A percentile compares a stretch with the other conserved stretches of the same genome.
Evolutionary conservation across 768 basidiomycete species (phyloP).

Genomic region (Serendipita sp.): DNA sequence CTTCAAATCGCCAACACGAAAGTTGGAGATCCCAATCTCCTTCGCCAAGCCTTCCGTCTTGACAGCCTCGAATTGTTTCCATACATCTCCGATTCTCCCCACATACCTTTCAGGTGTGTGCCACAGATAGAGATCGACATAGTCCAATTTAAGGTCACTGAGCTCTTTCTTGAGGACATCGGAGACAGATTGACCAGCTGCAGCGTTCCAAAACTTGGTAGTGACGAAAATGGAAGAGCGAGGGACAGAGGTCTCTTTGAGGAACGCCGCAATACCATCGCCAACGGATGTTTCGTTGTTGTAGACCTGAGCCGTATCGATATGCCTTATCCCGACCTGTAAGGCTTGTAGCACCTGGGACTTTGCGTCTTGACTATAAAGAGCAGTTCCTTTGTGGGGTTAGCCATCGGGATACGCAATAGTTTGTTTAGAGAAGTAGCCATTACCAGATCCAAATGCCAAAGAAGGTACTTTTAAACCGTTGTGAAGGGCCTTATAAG

Average conservation of each 20-base stretch:
- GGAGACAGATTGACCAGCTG: conserved; percentile 11
- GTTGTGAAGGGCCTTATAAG: neutral
- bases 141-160: conserved; percentile 16
- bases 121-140: conserved; percentile 20
- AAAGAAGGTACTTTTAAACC: neutral
- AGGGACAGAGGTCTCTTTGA: conserved; percentile 10
- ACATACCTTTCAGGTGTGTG: conserved; percentile 14
- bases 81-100: conserved; percentile 14
- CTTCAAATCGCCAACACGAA: conserved; percentile 19
- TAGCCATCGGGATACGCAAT: neutral
- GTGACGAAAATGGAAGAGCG: conserved; percentile 19
- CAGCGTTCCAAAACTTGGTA: conserved; percentile 11
- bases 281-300: conserved; percentile 19
- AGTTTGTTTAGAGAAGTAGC: neutral
- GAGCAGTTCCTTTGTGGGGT: neutral
- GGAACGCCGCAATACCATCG: conserved; percentile 13
- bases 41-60: conserved; percentile 18
- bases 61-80: conserved; percentile 18
- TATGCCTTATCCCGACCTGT: conserved; percentile 14
- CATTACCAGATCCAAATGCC: neutral
- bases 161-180: conserved; percentile 17
- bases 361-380: neutral
- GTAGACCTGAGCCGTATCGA: conserved; percentile 20
- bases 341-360: conserved; percentile 13
- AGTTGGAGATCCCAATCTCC: conserved; percentile 26